Evolutionary conservation across 345 rosid species (phyloP).

Genomic region (Chamaenerion angustifolium): DNA sequence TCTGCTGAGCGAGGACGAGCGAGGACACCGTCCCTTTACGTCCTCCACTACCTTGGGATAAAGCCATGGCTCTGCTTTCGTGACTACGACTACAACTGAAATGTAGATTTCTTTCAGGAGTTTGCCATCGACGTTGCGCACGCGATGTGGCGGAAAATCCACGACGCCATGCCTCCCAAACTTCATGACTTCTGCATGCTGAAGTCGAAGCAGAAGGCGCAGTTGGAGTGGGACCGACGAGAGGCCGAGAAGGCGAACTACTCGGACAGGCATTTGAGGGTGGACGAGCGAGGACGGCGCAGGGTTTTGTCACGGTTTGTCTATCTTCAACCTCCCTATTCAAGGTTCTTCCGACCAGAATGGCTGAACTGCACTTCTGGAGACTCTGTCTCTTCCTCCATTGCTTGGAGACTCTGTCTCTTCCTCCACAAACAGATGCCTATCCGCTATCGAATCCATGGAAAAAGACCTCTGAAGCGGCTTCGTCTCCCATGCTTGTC

Average conservation of each 20-base stretch:
- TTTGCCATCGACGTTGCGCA: conserved; percentile 89
- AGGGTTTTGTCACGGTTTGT: too few species aligned
- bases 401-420: too few species aligned
- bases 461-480: too few species aligned
- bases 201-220: conserved; percentile 85
- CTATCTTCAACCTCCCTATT: too few species aligned
- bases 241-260: conserved; percentile 65
- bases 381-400: too few species aligned
- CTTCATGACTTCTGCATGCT: conserved; percentile 71
- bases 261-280: conserved; percentile 62
- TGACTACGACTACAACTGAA: conserved; percentile 94
- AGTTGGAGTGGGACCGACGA: conserved; percentile 65
- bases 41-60: conserved; percentile 74
- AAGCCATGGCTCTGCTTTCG: conserved; percentile 91
- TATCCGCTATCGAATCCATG: too few species aligned
- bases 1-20: too few species aligned
- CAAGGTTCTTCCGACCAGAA: too few species aligned
- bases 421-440: too few species aligned
- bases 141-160: conserved; percentile 81
- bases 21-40: conserved; percentile 76
- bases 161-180: conserved; percentile 77
- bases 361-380: too few species aligned
- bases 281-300: too few species aligned
- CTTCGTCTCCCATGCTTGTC: too few species aligned
- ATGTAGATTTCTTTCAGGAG: conserved; percentile 70